These are phyloP conservation scores for Auricularia sp. DNA, from an alignment of 768 basidiomycete genomes.

Conservation along the genomic window DNA sequence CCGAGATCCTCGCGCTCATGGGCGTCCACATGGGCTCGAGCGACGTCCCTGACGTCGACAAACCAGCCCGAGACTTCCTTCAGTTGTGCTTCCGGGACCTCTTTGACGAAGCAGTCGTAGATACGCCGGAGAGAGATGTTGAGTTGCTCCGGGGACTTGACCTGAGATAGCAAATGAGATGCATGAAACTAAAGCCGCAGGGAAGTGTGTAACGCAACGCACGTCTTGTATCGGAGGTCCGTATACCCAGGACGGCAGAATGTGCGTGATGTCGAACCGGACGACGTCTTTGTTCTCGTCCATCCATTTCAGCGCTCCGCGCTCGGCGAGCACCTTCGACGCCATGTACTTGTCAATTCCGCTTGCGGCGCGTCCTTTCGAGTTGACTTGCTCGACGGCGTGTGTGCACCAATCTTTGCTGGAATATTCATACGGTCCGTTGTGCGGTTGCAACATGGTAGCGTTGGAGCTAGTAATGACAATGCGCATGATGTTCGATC, in stretches of 20 bases:
- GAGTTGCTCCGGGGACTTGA: not conserved
- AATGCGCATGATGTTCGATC: slow-evolving; percentile 49
- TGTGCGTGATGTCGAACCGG: slow-evolving; percentile 40
- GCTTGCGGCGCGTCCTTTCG: slow-evolving; percentile 19
- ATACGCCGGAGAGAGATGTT: not conserved
- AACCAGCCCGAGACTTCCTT: not conserved
- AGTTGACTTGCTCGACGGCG: slow-evolving; percentile 17
- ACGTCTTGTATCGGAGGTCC: slow-evolving; percentile 29
- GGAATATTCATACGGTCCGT: not conserved
- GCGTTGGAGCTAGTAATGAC: slow-evolving; percentile 59
- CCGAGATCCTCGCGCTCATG: not conserved
- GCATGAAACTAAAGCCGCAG: slow-evolving; percentile 7
- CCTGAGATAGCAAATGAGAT: slow-evolving; percentile 13
- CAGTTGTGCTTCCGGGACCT: not conserved
- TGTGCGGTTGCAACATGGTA: slow-evolving; percentile 26
- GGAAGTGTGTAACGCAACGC: slow-evolving; percentile 24
- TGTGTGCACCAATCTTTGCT: slow-evolving; percentile 26
- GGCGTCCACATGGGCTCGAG: not conserved
- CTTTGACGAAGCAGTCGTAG: not conserved
- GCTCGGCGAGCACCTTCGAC: slow-evolving; percentile 23
- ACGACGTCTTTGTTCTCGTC: slow-evolving; percentile 24
- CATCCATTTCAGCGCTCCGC: slow-evolving; percentile 20
- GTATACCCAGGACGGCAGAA: slow-evolving; percentile 41
- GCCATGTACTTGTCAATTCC: slow-evolving; percentile 15
- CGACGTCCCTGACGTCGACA: not conserved